A percentile compares a stretch with the other conserved stretches of the same genome.
Evolutionary conservation across 2,329 filamentous ascomycete genomes (phyloP).

Genomic region (Xylariaceae sp.): DNA sequence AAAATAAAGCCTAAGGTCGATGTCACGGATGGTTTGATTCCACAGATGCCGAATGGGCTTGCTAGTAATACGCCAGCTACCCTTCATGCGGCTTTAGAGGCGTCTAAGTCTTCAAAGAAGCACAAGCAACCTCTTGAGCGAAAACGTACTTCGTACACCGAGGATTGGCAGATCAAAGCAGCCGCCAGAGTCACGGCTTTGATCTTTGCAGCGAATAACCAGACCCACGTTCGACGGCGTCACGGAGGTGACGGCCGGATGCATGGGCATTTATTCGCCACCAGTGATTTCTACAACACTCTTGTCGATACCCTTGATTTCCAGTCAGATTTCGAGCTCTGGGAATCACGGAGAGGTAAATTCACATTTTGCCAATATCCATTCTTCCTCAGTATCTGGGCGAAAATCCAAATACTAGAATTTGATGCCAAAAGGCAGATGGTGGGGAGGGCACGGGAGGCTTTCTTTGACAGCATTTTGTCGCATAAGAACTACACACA

Average conservation of each 20-base stretch:
- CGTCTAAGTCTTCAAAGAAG: constrained; percentile 48
- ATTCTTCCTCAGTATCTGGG: constrained; percentile 85
- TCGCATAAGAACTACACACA: constrained; percentile 69
- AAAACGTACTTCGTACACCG: constrained; percentile 57
- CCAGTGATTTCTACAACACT: constrained; percentile 83
- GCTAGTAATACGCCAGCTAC: constrained; percentile 60
- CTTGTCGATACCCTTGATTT: constrained; percentile 83
- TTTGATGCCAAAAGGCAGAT: constrained; percentile 85
- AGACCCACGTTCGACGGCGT: constrained; percentile 37
- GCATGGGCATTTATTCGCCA: constrained; percentile 67
- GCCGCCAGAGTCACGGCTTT: constrained; percentile 75
- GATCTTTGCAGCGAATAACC: constrained; percentile 76
- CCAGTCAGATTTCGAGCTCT: constrained; percentile 79
- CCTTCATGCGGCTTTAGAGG: constrained; percentile 71
- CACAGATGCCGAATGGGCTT: constrained; percentile 64
- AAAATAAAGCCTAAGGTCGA: constrained; percentile 58
- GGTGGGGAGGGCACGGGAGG: constrained; percentile 81
- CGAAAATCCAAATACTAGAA: constrained; percentile 86
- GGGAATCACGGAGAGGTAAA: constrained; percentile 69
- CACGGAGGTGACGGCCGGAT: constrained; percentile 37
- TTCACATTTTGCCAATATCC: constrained; percentile 92
- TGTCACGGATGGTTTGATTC: constrained; percentile 64
- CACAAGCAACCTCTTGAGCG: constrained; percentile 52
- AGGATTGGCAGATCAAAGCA: constrained; percentile 87
- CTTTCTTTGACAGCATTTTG: constrained; percentile 86